These are phyloP conservation scores for Candida piceae DNA, from an alignment of 805 yeast genomes.

Conservation along the genomic window DNA sequence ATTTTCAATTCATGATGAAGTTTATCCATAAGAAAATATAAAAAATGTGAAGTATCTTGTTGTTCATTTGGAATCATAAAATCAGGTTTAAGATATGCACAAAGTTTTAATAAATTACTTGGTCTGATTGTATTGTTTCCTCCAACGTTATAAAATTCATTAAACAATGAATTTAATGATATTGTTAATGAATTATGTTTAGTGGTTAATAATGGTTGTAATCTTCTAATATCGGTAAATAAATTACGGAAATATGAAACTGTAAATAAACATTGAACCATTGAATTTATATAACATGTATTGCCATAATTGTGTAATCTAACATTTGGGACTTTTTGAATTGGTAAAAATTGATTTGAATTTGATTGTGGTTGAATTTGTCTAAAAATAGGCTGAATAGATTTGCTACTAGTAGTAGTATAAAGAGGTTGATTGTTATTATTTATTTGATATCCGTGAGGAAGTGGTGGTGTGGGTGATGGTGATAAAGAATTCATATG, in stretches of 20 bases:
- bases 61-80: constrained; percentile 68
- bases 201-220: constrained; percentile 11
- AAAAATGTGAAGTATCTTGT: constrained; percentile 77
- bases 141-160: constrained; percentile 46
- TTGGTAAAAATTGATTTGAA: background rate
- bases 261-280: constrained; percentile 66
- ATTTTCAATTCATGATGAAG: constrained; percentile 58
- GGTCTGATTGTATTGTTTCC: constrained; percentile 65
- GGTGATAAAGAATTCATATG: too few species aligned
- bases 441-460: too few species aligned
- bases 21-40: constrained; percentile 60
- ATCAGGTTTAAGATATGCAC: constrained; percentile 59
- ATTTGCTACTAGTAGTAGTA: too few species aligned
- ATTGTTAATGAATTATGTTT: constrained; percentile 33
- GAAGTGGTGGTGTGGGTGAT: too few species aligned
- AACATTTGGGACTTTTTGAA: constrained; percentile 7
- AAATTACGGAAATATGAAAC: constrained; percentile 43
- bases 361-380: background rate
- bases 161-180: constrained; percentile 49
- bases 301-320: constrained; percentile 62
- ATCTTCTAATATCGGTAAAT: constrained; percentile 35
- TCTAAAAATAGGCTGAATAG: too few species aligned
- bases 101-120: constrained; percentile 41
- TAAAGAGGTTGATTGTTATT: too few species aligned
- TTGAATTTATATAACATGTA: constrained; percentile 72